Evolutionary conservation across 441 rosid species (phyloP), one percentile per base, ranked within the genome.

Genomic region (Euphorbia corollata): DNA sequence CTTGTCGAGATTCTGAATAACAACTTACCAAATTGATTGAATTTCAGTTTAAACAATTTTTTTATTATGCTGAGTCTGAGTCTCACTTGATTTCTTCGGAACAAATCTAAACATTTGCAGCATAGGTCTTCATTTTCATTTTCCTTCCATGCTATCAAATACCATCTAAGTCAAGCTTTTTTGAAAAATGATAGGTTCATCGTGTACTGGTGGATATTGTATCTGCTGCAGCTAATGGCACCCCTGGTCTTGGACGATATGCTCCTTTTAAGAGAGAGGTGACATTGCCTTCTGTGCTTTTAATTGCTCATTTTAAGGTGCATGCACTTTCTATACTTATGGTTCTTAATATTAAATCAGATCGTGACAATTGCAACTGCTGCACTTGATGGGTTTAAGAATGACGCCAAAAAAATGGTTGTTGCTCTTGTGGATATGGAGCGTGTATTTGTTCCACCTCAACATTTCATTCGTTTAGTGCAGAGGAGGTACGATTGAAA

Each of bases 381-480:
- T 71, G 98, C 96, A 54, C 87, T 93, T 53, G 98, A 93, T 70
- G 86, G 77, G 61, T 93, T 93, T 77, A 93, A 90, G 80, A 83
- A 60, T 73, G 97, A 93, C 74, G 86, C 98, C 54, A 90, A 80
- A 73, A 90, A 83, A 74, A 93, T 93, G 98, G 98, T 93, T 16
- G 85, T 90, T 77, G 98, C 98, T 43, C 78, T 93, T 48, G 97
- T 93, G 71, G 98, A 93, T 74, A 93, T 93, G 98, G 98, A 93
- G 80, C 96, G 98, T 59, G 97, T 85, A 32, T 93, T 93, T 80
- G 98, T 92, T 68, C 98, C 98, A 59, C 97, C 98, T 63, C 98
- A 92, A 66, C 97, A 90, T 75, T 93, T 93, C 79, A 93, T 93
- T 73, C 96, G 98, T 64, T 77, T 93, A 75, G 92, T 93, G 74